phyloP scores from a whole-genome alignment of 768 basidiomycete genomes.

The Gyrodon lividus region DNA sequence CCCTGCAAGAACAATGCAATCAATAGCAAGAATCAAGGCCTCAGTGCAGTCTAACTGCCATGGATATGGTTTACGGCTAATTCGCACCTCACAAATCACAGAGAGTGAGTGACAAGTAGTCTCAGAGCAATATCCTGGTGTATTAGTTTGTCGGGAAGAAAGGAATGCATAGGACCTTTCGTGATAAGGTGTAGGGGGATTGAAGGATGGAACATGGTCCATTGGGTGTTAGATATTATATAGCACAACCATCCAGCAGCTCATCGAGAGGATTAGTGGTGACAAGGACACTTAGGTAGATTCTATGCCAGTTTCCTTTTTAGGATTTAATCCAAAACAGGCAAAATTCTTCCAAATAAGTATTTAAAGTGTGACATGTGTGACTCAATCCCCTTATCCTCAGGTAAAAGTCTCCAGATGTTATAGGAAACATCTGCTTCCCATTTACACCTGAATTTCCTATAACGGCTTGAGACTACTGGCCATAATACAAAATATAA shows the following conservation, averaged over 20 bases:
- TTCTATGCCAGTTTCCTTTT: no score
- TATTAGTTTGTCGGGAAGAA: not conserved
- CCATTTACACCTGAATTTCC: no score
- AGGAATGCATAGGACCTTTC: not conserved
- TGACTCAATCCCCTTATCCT: no score
- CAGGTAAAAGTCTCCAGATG: no score
- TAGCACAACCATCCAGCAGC: not conserved
- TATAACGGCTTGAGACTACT: no score
- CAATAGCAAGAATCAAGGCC: not conserved
- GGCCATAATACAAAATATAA: no score
- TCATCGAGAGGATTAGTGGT: not conserved
- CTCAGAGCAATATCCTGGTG: not conserved
- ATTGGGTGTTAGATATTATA: not conserved
- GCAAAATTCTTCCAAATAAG: not conserved
- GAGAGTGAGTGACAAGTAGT: no score
- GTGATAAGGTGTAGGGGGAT: conserved; percentile 1
- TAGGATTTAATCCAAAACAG: not conserved
- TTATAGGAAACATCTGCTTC: no score
- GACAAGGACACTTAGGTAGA: not conserved
- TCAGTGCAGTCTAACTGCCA: conserved; percentile 3
- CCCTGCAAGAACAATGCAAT: no score
- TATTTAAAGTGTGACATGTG: no score
- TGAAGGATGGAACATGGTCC: not conserved
- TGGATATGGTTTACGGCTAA: no score
- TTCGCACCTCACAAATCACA: no score